These are phyloP conservation scores for Microsporum audouinii DNA, from an alignment of 2,329 filamentous ascomycete species.

Conservation along the genomic window DNA sequence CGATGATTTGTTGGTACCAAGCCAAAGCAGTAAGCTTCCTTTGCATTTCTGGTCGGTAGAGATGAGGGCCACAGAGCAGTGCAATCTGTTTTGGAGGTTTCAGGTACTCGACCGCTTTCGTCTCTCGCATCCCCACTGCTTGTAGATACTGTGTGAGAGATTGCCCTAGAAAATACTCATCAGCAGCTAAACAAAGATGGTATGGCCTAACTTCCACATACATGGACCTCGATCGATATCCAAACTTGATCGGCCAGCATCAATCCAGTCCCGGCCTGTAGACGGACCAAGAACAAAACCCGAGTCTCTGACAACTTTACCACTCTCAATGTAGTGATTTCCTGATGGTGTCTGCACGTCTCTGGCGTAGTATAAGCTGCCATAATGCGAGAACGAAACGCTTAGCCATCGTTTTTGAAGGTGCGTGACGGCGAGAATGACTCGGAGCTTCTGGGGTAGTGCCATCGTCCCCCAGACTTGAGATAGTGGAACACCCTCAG, in stretches of 20 bases:
- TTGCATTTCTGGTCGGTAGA: slow-evolving; percentile 20
- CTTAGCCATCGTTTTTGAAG: slow-evolving; percentile 21
- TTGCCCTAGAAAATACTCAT: slow-evolving; percentile 17
- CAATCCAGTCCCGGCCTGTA: slow-evolving; percentile 21
- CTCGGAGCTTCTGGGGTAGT: slow-evolving; percentile 18
- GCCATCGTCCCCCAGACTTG: slow-evolving; percentile 19
- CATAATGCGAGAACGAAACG: slow-evolving; percentile 23
- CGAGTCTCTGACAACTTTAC: slow-evolving; percentile 14
- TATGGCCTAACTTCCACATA: slow-evolving; percentile 13
- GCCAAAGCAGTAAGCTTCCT: slow-evolving; percentile 20
- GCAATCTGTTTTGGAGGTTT: slow-evolving; percentile 19
- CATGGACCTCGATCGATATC: slow-evolving; percentile 21
- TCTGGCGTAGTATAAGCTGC: slow-evolving; percentile 20
- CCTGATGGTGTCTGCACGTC: slow-evolving; percentile 16
- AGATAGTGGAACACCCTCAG: slow-evolving; percentile 10
- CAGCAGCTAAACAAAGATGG: slow-evolving; percentile 13
- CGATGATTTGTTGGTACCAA: slow-evolving; percentile 18
- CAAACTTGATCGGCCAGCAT: slow-evolving; percentile 19
- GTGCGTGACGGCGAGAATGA: slow-evolving; percentile 20
- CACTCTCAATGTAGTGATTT: slow-evolving; percentile 19
- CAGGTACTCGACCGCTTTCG: slow-evolving; percentile 17
- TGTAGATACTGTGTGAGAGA: slow-evolving; percentile 19
- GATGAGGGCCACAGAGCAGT: slow-evolving; percentile 22
- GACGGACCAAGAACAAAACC: slow-evolving; percentile 21
- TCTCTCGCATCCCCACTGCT: slow-evolving; percentile 19